A percentile compares a stretch with the other conserved stretches of the same genome.
These are phyloP conservation scores for Intubia oerlemansii DNA, from an alignment of 2,329 filamentous ascomycete species.

Conservation along the genomic window DNA sequence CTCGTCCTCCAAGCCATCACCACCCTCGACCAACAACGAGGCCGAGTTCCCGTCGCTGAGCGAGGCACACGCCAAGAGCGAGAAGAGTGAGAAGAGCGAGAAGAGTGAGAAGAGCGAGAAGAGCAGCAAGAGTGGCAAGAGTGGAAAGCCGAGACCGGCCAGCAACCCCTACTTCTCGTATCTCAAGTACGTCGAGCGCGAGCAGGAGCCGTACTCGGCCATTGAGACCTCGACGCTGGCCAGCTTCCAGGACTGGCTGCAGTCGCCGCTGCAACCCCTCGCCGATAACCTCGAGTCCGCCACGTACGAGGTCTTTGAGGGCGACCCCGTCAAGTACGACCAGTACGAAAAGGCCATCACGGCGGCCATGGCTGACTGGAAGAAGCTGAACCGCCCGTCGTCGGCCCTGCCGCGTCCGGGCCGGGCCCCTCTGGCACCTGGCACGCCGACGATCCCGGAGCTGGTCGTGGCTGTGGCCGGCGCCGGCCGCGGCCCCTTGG, in stretches of 20 bases:
- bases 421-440: slow-evolving; percentile 10
- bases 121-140: too few relatives aligned
- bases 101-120: too few relatives aligned
- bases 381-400: slow-evolving; percentile 46
- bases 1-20: not conserved
- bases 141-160: slow-evolving; percentile 23
- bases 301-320: slow-evolving; percentile 96
- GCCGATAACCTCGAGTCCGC: slow-evolving; percentile 93
- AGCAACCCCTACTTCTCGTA: slow-evolving; percentile 43
- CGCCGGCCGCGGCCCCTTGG: slow-evolving; percentile 77
- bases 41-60: slow-evolving; percentile 46
- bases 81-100: too few relatives aligned
- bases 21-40: not conserved
- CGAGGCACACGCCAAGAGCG: too few relatives aligned
- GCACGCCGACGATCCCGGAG: slow-evolving; percentile 9
- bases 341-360: slow-evolving; percentile 80
- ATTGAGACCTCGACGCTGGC: slow-evolving; percentile 30
- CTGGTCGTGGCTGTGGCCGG: slow-evolving; percentile 81
- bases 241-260: slow-evolving; percentile 76
- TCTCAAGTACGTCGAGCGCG: slow-evolving; percentile 61
- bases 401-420: slow-evolving; percentile 42
- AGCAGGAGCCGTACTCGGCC: slow-evolving; percentile 41
- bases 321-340: slow-evolving; percentile 92
- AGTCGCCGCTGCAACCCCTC: slow-evolving; percentile 82
- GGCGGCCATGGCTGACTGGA: slow-evolving; percentile 66